phyloP scores from a whole-genome alignment of 768 basidiomycete species.

The Gyrodon lividus region DNA sequence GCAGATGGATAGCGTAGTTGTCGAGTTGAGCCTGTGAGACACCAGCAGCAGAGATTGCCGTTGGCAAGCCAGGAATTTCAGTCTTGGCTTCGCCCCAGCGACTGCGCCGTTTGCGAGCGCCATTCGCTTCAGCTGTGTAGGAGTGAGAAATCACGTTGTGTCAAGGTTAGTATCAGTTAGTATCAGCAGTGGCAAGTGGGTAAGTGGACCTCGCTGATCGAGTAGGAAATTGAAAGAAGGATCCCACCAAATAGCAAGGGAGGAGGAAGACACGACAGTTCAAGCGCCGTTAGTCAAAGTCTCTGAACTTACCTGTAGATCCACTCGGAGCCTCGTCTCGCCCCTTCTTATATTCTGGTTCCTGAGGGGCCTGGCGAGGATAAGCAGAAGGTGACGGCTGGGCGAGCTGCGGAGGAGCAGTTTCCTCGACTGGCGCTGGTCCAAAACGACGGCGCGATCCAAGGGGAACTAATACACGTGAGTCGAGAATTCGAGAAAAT shows the following conservation, averaged over 20 bases:
- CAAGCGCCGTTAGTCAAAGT: slow-evolving; percentile 37
- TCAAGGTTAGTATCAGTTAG: slow-evolving; percentile 59
- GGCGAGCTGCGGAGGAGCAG: slow-evolving; percentile 78
- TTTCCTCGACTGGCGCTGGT: slow-evolving; percentile 79
- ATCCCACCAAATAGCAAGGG: slow-evolving; percentile 36
- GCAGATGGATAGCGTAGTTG: slow-evolving; percentile 94
- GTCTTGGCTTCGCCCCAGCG: slow-evolving; percentile 96
- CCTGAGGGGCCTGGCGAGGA: slow-evolving; percentile 62
- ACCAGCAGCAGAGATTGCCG: slow-evolving; percentile 89
- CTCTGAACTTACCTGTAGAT: slow-evolving; percentile 69
- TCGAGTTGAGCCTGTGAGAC: slow-evolving; percentile 96
- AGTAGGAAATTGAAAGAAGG: slow-evolving; percentile 24
- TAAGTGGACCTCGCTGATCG: slow-evolving; percentile 30
- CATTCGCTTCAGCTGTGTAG: slow-evolving; percentile 72
- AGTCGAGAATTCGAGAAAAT: slow-evolving; percentile 7
- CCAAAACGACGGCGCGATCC: slow-evolving; percentile 91
- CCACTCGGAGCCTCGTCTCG: slow-evolving; percentile 71
- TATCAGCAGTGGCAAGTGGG: slow-evolving; percentile 35
- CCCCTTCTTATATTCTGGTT: slow-evolving; percentile 57
- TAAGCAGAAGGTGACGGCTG: slow-evolving; percentile 87
- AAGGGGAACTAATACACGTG: slow-evolving; percentile 61
- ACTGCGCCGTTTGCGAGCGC: slow-evolving; percentile 91
- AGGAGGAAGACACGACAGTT: slow-evolving; percentile 38
- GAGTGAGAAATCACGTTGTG: slow-evolving; percentile 40
- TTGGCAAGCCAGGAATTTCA: slow-evolving; percentile 90